These are phyloP conservation scores for Coleophoma crateriformis DNA, from an alignment of 2,329 filamentous ascomycete genomes.

Conservation along the genomic window DNA sequence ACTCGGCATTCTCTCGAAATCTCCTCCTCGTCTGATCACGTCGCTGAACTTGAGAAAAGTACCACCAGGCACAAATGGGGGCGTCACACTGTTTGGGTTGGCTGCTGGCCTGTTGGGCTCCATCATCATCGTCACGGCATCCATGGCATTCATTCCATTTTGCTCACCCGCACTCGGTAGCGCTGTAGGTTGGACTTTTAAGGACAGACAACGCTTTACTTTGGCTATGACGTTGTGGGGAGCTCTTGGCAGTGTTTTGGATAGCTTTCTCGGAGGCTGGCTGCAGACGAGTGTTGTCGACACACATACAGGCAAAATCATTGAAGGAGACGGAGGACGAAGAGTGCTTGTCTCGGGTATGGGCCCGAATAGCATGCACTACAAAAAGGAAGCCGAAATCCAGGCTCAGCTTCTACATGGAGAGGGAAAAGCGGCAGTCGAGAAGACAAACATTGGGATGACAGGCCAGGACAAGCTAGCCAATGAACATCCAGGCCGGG, in stretches of 20 bases:
- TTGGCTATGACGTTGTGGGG: conserved; percentile 65
- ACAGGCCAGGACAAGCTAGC: conserved; percentile 42
- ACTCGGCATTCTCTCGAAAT: conserved; percentile 79
- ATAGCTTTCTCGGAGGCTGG: conserved; percentile 80
- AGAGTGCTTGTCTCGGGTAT: conserved; percentile 42
- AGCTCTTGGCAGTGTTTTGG: conserved; percentile 72
- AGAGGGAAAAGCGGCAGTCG: conserved; percentile 38
- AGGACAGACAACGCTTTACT: conserved; percentile 42
- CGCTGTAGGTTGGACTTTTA: conserved; percentile 43
- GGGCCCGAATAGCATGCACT: conserved; percentile 22
- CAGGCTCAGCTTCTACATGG: conserved; percentile 37
- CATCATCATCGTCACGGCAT: conserved; percentile 56
- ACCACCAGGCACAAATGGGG: conserved; percentile 88
- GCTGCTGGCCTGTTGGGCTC: conserved; percentile 70
- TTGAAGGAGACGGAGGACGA: conserved; percentile 76
- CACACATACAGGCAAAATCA: conserved; percentile 74
- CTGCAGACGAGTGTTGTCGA: conserved; percentile 86
- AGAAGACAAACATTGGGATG: conserved; percentile 31
- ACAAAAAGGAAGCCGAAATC: conserved; percentile 29
- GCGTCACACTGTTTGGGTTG: conserved; percentile 73
- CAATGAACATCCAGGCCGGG: conserved; percentile 39
- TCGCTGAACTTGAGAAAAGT: conserved; percentile 71
- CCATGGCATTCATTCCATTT: conserved; percentile 64
- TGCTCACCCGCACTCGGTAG: conserved; percentile 36
- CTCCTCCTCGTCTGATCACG: conserved; percentile 78